Base-by-base conservation (phyloP, 257 asterid species). In the Gentiana straminea region DNA sequence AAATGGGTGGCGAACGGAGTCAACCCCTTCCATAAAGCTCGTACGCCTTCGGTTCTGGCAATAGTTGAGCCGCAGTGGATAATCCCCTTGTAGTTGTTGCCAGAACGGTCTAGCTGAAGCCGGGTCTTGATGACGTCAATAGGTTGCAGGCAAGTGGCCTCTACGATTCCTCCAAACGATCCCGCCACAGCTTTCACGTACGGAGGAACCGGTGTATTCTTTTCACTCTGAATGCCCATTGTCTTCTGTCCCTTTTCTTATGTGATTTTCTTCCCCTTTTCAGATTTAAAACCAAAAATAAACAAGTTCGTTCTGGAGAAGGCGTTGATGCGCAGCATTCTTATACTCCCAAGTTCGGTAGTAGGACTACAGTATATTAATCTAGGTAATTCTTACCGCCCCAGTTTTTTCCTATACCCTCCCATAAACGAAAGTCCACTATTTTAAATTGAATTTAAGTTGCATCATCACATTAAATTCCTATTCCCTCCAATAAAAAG, bases 51-150 rank as follows among this genome's bases (percentile, higher is more conserved):
- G 54, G 57, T 75, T 41, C 52, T 72, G 13, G 53, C 41, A 58
- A 81, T 77, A 69, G 96, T 81, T 68, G 82, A 55, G 72, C 98
- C 98, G 60, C 98, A 91, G 73, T 91, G 94, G 68, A 57, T 3
- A 13, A 87, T 91, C 41, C 96, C 98, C 66, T 68, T 87, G 86
- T 91, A 91, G 24, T 15, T 2, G 8, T 94, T 2, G 37, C 94
- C 84, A 49, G 86, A 64, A 41, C 89, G 86, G 79, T 91, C 98
- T 15, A 91, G 86, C 79, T 91, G 98, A 62, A 91, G 96, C 51
- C 98, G 84, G 34, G 98, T 91, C 66, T 91, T 91, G 76, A 91
- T 91, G 58, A 91, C 96, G 60, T 91, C 98, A 32, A 91, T 91
- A 0, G 98, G 98, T 52, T 91, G 98, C 46, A 91, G 67, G 77